Evolutionary conservation across 2,329 filamentous ascomycete genomes (phyloP).

Genomic region (Trichoderma sp.): DNA sequence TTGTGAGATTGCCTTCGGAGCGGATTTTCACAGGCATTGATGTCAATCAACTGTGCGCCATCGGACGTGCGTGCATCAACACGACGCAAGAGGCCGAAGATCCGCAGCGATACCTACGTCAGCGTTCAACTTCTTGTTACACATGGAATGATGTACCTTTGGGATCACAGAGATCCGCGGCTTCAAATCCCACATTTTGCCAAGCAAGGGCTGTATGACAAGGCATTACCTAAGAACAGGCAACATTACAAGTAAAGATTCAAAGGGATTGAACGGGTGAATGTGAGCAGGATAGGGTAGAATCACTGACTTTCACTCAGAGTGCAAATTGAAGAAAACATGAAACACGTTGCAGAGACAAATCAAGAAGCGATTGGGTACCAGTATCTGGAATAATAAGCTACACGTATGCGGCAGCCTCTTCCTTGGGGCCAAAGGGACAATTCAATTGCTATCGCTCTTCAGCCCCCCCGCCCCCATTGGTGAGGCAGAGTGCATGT

Average conservation of each 20-base stretch:
- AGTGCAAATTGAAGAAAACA: not conserved
- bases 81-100: not conserved
- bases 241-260: no score
- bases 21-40: not conserved
- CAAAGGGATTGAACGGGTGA: no score
- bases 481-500: not conserved
- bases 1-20: not conserved
- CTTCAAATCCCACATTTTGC: no score
- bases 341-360: not conserved
- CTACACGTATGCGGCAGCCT: not conserved
- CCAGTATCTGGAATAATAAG: not conserved
- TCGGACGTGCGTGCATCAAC: not conserved
- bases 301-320: no score
- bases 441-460: not conserved
- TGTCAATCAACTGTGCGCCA: not conserved
- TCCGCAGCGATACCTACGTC: no score
- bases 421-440: not conserved
- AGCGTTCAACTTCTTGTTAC: no score
- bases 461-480: conserved; percentile 6
- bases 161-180: no score
- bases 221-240: no score
- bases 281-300: not conserved
- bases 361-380: not conserved
- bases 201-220: no score
- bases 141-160: no score